These are phyloP conservation scores for Claviceps cyperi DNA, from an alignment of 2,329 filamentous ascomycete genomes.

Conservation along the genomic window DNA sequence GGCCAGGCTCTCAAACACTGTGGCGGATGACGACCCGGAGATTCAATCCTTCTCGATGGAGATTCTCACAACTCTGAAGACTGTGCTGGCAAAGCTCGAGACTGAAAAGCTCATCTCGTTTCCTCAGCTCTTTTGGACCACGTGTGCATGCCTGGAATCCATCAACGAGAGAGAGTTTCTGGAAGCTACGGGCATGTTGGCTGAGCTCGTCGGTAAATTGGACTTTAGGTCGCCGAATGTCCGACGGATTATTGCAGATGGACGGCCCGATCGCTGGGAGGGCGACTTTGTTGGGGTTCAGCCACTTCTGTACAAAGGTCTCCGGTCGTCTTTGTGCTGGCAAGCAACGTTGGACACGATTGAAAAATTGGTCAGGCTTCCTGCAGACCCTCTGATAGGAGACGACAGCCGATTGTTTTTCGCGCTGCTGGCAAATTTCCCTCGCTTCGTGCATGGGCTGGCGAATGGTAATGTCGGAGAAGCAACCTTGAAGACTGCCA, in stretches of 20 bases:
- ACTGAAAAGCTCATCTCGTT: slow-evolving; percentile 71
- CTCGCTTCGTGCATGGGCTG: slow-evolving; percentile 66
- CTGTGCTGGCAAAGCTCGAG: slow-evolving; percentile 75
- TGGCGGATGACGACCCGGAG: slow-evolving; percentile 85
- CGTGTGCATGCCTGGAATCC: slow-evolving; percentile 87
- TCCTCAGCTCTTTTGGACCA: slow-evolving; percentile 95
- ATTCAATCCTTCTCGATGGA: slow-evolving; percentile 98
- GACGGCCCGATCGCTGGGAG: slow-evolving; percentile 76
- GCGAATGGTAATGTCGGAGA: slow-evolving; percentile 47
- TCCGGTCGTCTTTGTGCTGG: slow-evolving; percentile 74
- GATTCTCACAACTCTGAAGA: slow-evolving; percentile 85
- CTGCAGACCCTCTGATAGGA: slow-evolving; percentile 68
- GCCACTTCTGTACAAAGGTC: slow-evolving; percentile 74
- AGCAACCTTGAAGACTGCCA: slow-evolving; percentile 47
- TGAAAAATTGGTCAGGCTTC: slow-evolving; percentile 63
- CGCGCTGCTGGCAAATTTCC: slow-evolving; percentile 80
- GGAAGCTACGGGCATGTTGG: slow-evolving; percentile 82
- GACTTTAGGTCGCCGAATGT: slow-evolving; percentile 61
- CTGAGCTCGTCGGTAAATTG: slow-evolving; percentile 70
- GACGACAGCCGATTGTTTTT: slow-evolving; percentile 72
- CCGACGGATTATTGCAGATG: slow-evolving; percentile 58
- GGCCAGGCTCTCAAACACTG: slow-evolving; percentile 84
- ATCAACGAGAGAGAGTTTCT: slow-evolving; percentile 93
- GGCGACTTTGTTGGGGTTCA: slow-evolving; percentile 78
- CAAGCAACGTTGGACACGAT: slow-evolving; percentile 64